Evolutionary conservation across 345 rosid species (phyloP).

Genomic region (Eucalyptus sideroxylon): DNA sequence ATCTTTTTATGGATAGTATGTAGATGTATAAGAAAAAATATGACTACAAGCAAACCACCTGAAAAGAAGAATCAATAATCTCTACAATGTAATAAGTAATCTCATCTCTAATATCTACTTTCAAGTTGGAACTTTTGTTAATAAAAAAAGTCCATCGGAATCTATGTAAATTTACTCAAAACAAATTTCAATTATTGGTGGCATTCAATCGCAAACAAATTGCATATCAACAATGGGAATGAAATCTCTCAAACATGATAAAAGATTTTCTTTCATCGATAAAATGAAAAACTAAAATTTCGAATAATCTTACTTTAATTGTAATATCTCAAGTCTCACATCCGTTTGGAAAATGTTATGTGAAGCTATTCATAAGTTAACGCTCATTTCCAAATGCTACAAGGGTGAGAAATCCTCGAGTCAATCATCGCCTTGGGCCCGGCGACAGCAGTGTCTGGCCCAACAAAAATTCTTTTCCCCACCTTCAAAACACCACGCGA

Average conservation of each 20-base stretch:
- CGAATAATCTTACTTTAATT: background rate
- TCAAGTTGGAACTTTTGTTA: background rate
- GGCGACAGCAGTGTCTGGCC: background rate
- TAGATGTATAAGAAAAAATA: background rate
- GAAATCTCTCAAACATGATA: background rate
- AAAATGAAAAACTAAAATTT: background rate
- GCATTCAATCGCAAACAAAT: background rate
- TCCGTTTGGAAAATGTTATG: accelerated
- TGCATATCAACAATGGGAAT: background rate
- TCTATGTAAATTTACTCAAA: background rate
- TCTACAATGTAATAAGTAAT: background rate
- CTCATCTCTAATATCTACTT: background rate
- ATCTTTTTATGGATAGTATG: background rate
- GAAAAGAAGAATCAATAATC: background rate
- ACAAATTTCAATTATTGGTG: background rate
- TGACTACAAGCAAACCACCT: background rate
- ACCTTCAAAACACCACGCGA: background rate
- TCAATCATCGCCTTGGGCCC: background rate
- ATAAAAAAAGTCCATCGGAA: background rate
- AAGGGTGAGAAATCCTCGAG: background rate
- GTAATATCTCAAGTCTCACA: accelerated
- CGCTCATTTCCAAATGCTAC: background rate
- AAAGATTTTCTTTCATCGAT: background rate
- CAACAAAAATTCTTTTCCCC: background rate
- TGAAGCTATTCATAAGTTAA: background rate